Conservation (phyloP, 2,329 filamentous ascomycete species). For the Trichoderma atrobrunneum region DNA sequence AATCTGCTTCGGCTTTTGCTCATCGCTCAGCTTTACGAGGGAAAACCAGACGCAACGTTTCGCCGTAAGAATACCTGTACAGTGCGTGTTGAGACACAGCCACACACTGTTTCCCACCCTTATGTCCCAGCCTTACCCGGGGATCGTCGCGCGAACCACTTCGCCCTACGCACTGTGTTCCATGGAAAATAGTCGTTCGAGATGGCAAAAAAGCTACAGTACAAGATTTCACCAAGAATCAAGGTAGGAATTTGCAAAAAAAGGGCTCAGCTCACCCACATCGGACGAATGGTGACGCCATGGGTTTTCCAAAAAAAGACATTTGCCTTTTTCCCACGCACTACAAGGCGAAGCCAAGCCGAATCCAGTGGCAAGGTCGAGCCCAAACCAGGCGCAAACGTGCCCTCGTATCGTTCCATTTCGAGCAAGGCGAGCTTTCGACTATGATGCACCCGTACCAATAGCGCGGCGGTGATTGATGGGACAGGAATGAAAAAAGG, state of each 20-base stretch:
- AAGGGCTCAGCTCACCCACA: neutral
- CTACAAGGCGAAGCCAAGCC: neutral
- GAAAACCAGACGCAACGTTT: slow-evolving; percentile 6
- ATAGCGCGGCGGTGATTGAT: neutral
- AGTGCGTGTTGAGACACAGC: neutral
- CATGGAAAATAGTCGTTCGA: neutral
- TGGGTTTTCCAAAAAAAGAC: slow-evolving; percentile 12
- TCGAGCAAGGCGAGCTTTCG: neutral
- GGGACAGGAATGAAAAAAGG: neutral
- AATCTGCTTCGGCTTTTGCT: neutral
- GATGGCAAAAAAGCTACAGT: neutral
- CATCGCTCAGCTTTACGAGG: neutral
- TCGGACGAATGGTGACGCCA: slow-evolving; percentile 1
- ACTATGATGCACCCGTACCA: neutral
- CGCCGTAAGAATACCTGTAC: neutral
- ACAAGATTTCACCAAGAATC: neutral
- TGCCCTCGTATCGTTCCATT: slow-evolving; percentile 4
- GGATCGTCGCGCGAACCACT: neutral
- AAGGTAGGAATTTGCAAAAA: neutral
- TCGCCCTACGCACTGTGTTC: neutral
- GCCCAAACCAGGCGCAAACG: neutral
- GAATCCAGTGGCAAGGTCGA: neutral
- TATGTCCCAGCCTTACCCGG: neutral
- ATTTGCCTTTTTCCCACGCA: neutral
- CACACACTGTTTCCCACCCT: neutral